Percentiles rank a stretch among this genome's conserved stretches.
Conservation (phyloP, 2,329 filamentous ascomycete species). For the Apiospora aurea region DNA sequence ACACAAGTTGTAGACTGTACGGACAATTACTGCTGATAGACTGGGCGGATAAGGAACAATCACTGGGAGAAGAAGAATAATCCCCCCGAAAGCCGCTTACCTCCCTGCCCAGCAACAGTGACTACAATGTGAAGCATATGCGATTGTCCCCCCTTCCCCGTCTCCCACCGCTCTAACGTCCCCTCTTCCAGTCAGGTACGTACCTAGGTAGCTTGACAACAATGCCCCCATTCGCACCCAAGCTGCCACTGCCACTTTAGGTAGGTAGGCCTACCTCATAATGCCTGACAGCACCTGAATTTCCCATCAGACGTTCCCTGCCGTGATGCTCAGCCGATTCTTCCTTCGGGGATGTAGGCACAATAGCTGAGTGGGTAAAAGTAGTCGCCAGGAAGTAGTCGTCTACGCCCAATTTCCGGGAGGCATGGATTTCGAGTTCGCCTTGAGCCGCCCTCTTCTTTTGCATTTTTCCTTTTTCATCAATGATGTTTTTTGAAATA, state of each 20-base stretch:
- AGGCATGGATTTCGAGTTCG: not conserved
- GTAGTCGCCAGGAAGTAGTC: constrained; percentile 4
- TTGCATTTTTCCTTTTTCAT: not conserved
- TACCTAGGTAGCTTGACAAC: not conserved
- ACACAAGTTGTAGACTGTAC: too few species aligned
- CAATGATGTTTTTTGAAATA: not conserved
- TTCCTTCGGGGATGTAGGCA: too few species aligned
- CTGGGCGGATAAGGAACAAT: too few species aligned
- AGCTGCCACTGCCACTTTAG: not conserved
- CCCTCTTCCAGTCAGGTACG: not conserved
- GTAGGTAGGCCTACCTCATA: not conserved
- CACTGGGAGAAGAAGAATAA: too few species aligned
- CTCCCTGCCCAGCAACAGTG: not conserved
- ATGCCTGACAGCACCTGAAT: not conserved
- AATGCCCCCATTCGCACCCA: not conserved
- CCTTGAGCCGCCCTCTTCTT: constrained; percentile 2
- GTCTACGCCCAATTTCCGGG: not conserved
- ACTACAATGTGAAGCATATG: not conserved
- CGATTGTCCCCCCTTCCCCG: not conserved
- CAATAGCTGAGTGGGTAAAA: not conserved
- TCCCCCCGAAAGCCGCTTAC: too few species aligned
- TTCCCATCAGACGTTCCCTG: constrained; percentile 2
- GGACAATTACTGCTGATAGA: too few species aligned
- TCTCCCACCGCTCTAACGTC: not conserved
- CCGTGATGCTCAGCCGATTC: not conserved